Percentiles rank a stretch among this genome's conserved stretches.
phyloP scores from a whole-genome alignment of 352 stramenopile species.

The Globisporangium iwayamae region DNA sequence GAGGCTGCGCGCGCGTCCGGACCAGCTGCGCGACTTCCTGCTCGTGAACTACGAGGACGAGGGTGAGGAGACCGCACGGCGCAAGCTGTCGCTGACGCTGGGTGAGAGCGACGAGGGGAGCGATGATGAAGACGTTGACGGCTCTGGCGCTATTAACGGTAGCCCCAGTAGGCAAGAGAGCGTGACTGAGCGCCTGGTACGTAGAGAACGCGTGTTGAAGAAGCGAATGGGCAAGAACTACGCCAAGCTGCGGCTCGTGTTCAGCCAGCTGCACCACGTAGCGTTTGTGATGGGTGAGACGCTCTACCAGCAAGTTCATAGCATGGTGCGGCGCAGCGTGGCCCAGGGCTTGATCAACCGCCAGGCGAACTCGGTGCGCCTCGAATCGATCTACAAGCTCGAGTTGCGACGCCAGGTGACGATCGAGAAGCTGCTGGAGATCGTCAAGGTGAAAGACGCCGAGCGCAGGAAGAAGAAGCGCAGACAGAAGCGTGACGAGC shows the following conservation, averaged over 20 bases:
- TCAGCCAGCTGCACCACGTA: conserved; percentile 31
- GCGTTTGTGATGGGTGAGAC: conserved; percentile 38
- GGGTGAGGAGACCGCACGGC: conserved; percentile 12
- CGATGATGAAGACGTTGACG: background rate
- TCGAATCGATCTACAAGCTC: conserved; percentile 59
- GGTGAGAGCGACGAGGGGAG: conserved; percentile 9
- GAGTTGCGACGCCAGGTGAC: conserved; percentile 58
- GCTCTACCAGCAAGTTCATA: conserved; percentile 36
- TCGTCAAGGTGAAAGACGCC: conserved; percentile 23
- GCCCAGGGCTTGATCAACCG: conserved; percentile 34
- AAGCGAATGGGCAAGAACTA: conserved; percentile 14
- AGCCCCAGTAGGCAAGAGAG: background rate
- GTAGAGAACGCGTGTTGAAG: conserved; percentile 3
- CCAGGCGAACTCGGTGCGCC: conserved; percentile 40
- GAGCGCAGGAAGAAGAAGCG: conserved; percentile 7
- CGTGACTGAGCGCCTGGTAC: background rate
- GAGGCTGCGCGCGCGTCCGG: conserved; percentile 30
- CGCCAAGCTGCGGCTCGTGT: conserved; percentile 26
- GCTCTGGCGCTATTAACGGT: background rate
- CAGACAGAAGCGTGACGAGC: conserved; percentile 17
- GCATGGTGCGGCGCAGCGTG: conserved; percentile 44
- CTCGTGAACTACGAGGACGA: conserved; percentile 24
- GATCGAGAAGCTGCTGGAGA: conserved; percentile 31
- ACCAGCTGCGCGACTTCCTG: conserved; percentile 34
- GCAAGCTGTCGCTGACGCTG: conserved; percentile 14